These are phyloP conservation scores for Agrocybe chaxingu DNA, from an alignment of 768 basidiomycete genomes.

Conservation along the genomic window DNA sequence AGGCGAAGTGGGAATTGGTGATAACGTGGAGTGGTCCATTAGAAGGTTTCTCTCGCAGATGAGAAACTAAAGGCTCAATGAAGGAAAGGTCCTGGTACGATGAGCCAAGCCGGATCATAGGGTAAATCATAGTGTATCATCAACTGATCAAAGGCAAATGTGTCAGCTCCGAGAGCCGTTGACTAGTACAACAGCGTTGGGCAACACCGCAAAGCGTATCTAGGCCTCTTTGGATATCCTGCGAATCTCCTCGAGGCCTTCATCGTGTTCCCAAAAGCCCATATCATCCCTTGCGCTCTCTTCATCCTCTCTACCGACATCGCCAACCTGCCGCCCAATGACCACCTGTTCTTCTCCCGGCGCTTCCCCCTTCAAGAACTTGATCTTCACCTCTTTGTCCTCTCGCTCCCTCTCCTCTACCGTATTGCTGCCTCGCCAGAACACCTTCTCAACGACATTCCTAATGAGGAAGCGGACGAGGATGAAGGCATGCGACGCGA, in stretches of 20 bases:
- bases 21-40: too few species aligned
- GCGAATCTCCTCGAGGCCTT: slow-evolving; percentile 70
- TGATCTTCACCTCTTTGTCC: slow-evolving; percentile 45
- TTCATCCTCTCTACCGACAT: slow-evolving; percentile 24
- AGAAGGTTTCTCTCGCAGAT: too few species aligned
- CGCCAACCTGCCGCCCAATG: slow-evolving; percentile 24
- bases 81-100: too few species aligned
- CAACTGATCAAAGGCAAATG: not conserved
- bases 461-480: slow-evolving; percentile 59
- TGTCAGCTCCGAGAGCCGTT: slow-evolving; percentile 5
- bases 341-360: slow-evolving; percentile 12
- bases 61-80: too few species aligned
- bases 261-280: slow-evolving; percentile 70
- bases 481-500: slow-evolving; percentile 85
- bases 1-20: too few species aligned
- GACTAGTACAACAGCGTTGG: not conserved
- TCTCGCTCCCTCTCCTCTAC: slow-evolving; percentile 51
- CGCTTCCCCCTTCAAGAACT: slow-evolving; percentile 29
- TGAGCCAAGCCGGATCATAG: too few species aligned
- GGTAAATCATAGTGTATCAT: too few species aligned
- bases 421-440: slow-evolving; percentile 76
- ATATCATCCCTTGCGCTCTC: slow-evolving; percentile 19
- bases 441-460: slow-evolving; percentile 67
- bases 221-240: slow-evolving; percentile 61
- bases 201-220: not conserved